Percentiles rank a stretch among this genome's conserved stretches.
Conservation (phyloP, 2,329 filamentous ascomycete species). For the Calonectria crousiana region DNA sequence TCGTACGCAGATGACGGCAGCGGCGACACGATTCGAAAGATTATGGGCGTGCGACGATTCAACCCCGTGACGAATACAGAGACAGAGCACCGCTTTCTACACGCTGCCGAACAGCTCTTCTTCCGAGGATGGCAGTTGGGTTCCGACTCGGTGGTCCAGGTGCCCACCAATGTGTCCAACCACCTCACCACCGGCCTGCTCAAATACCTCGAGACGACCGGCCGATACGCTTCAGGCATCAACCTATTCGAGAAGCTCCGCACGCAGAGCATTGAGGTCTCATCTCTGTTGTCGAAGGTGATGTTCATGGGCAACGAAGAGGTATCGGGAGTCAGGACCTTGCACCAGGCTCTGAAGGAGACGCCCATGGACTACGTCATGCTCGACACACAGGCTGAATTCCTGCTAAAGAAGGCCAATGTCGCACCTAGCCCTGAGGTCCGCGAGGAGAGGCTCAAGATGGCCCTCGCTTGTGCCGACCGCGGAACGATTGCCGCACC, state of each 20-base stretch:
- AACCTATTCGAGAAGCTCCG: constrained; percentile 98
- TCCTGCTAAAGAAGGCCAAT: constrained; percentile 85
- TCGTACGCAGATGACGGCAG: constrained; percentile 97
- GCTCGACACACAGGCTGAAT: constrained; percentile 93
- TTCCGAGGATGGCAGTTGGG: constrained; percentile 96
- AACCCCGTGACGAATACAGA: constrained; percentile 99
- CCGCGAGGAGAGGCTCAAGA: constrained; percentile 77
- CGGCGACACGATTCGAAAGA: constrained; percentile 94
- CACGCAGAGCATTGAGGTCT: constrained; percentile 90
- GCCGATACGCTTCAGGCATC: constrained; percentile 93
- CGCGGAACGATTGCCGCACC: constrained; percentile 94
- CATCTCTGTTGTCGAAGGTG: constrained; percentile 90
- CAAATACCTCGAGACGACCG: constrained; percentile 95
- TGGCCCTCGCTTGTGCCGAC: constrained; percentile 94
- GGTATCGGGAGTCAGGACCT: constrained; percentile 89
- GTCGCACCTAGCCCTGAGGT: constrained; percentile 65
- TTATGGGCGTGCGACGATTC: constrained; percentile 96
- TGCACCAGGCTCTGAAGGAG: constrained; percentile 90
- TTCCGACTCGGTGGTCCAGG: constrained; percentile 96
- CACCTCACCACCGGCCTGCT: constrained; percentile 94
- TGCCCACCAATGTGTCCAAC: constrained; percentile 96
- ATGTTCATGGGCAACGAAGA: constrained; percentile 96
- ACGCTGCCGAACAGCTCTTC: constrained; percentile 94
- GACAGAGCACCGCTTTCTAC: constrained; percentile 94
- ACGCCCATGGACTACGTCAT: constrained; percentile 98